Conservation (phyloP, 768 basidiomycete species). For the Termitomyces sp. region DNA sequence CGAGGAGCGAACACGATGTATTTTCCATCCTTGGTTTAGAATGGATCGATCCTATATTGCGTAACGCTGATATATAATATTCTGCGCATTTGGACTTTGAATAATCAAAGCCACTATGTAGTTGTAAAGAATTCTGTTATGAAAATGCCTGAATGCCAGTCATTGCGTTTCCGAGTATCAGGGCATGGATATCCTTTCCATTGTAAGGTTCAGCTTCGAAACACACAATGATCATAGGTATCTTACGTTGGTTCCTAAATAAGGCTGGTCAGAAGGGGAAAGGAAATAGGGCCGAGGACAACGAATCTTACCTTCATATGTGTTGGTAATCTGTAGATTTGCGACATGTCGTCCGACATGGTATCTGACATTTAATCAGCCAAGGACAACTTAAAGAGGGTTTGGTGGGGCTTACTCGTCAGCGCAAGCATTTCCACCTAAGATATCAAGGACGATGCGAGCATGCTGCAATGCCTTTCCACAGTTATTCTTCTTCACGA, state of each 20-base stretch:
- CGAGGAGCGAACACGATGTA: constrained; percentile 64
- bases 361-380: constrained; percentile 44
- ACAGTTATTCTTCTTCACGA: constrained; percentile 94
- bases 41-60: constrained; percentile 63
- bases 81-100: not conserved
- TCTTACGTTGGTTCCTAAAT: constrained; percentile 54
- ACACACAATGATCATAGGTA: constrained; percentile 1
- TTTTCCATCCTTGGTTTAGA: constrained; percentile 66
- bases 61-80: constrained; percentile 62
- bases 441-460: constrained; percentile 76
- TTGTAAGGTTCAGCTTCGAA: constrained; percentile 8
- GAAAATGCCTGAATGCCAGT: constrained; percentile 86
- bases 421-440: constrained; percentile 90
- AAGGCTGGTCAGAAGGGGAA: not conserved
- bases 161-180: constrained; percentile 90
- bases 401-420: constrained; percentile 67
- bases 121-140: constrained; percentile 32
- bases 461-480: constrained; percentile 87
- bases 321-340: constrained; percentile 93
- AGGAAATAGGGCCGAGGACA: not conserved
- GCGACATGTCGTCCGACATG: constrained; percentile 93
- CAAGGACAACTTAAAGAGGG: not conserved
- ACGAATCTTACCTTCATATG: constrained; percentile 70
- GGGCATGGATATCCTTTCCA: constrained; percentile 79
- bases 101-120: not conserved